A percentile compares a stretch with the other conserved stretches of the same genome.
Evolutionary conservation across 2,329 filamentous ascomycete species (phyloP).

Genomic region (Trichoderma aggressivum): DNA sequence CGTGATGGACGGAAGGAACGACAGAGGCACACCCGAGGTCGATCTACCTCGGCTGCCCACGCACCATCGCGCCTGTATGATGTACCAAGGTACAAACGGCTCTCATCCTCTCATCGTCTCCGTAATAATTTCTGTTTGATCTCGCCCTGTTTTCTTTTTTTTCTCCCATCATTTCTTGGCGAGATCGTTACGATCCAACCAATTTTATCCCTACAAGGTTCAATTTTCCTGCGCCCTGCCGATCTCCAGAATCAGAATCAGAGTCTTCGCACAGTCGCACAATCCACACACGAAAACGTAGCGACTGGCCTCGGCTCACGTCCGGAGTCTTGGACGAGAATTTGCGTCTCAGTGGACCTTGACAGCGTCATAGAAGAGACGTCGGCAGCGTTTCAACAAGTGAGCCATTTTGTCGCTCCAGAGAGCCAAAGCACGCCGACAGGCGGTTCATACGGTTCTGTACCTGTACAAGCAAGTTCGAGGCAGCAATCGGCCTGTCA

Average conservation of each 20-base stretch:
- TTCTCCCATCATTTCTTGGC: neutral
- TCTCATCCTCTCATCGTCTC: neutral
- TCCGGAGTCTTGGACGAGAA: neutral
- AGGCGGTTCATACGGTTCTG: neutral
- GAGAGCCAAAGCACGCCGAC: neutral
- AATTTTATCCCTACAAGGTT: neutral
- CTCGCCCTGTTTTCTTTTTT: neutral
- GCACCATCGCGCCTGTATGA: neutral
- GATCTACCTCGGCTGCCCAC: neutral
- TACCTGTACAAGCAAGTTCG: neutral
- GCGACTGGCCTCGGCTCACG: neutral
- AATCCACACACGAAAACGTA: neutral
- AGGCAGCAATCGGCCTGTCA: neutral
- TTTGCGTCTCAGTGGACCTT: neutral
- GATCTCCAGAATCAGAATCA: neutral
- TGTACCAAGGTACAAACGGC: neutral
- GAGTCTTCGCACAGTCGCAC: neutral
- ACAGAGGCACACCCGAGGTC: neutral
- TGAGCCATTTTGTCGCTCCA: constrained; percentile 4
- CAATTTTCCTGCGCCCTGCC: neutral
- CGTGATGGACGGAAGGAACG: neutral
- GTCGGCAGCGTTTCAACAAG: neutral
- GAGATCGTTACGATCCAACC: constrained; percentile 4
- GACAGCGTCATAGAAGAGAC: neutral
- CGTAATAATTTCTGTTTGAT: neutral